Base-by-base conservation (phyloP, 2,329 filamentous ascomycete genomes). In the Alternaria tenuissima region DNA sequence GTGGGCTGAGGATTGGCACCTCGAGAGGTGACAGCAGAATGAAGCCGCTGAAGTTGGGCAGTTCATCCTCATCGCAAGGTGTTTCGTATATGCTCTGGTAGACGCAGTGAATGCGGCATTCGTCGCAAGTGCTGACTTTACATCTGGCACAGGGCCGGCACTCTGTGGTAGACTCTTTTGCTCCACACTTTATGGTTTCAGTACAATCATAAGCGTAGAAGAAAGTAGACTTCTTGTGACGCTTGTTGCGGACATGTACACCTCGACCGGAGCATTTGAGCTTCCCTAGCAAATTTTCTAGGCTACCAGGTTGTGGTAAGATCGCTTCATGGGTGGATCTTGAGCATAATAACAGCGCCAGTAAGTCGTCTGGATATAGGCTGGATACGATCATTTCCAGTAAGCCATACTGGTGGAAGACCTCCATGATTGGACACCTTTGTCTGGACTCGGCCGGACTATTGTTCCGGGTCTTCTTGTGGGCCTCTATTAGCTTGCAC, bases 41-140 rank as follows among this genome's bases (percentile, higher is more conserved):
- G 43, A 74, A 76, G 22, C 75, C 75, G 38, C 73, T 74, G 28
- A 68, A 74, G 28, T 70, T 69, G 0, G 73, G 69, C 7, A 78
- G 52, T 30, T 77, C 75, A 24, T 75, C 71, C 1, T 66, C 60
- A 1, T 73, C 70, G 18, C 63, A 63, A 3, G 69, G 57, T 4
- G 63, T 43, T 55, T 74, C 68, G 57, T 68, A 70, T 51, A 70
- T 70, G 46, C 67, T 74, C 38, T 76, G 74, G 41, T 75, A 78
- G 5, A 76, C 72, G 57, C 72, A 75, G 49, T 78, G 75, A 34
- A 76, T 70, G 7, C 75, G 69, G 46, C 75, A 78, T 54, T 78
- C 75, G 39, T 78, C 61, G 61, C 75, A 78, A 3, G 75, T 78
- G n/a, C 60, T 75, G 1, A 67, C 57, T 16, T 65, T 66, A 56